These are phyloP conservation scores for Fraxinus velutina DNA, from an alignment of 305 asterid genomes.

Conservation along the genomic window DNA sequence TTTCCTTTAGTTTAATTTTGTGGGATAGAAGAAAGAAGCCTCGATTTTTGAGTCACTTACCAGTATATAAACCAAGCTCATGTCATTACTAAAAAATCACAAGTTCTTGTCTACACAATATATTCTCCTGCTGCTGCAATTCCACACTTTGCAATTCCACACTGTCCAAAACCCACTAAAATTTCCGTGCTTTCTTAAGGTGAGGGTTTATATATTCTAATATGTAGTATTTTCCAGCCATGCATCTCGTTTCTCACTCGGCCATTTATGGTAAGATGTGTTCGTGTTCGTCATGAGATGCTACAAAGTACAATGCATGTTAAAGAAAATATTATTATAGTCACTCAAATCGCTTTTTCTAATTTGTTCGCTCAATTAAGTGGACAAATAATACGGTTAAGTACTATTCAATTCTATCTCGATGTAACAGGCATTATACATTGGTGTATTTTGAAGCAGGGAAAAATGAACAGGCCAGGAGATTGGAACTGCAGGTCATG, in stretches of 20 bases:
- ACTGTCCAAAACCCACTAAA: not conserved
- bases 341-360: not conserved
- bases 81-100: slow-evolving; percentile 38
- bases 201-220: not conserved
- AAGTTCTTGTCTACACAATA: slow-evolving; percentile 10
- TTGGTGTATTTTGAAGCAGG: not conserved
- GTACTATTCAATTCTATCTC: not conserved
- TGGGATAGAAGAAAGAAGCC: slow-evolving; percentile 28
- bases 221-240: not conserved
- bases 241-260: not conserved
- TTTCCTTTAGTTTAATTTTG: slow-evolving; percentile 9
- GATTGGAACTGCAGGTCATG: slow-evolving; percentile 97
- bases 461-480: slow-evolving; percentile 87
- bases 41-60: slow-evolving; percentile 43
- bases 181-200: slow-evolving; percentile 4
- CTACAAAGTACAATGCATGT: not conserved
- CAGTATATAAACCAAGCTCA: slow-evolving; percentile 49
- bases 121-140: slow-evolving; percentile 3
- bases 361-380: not conserved
- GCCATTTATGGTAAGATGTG: not conserved
- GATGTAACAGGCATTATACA: not conserved
- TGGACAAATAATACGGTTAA: not conserved
- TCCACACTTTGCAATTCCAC: not conserved
- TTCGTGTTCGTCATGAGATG: not conserved
- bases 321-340: not conserved